Evolutionary conservation across 768 basidiomycete species (phyloP).

Genomic region (Phanerochaete sordida): DNA sequence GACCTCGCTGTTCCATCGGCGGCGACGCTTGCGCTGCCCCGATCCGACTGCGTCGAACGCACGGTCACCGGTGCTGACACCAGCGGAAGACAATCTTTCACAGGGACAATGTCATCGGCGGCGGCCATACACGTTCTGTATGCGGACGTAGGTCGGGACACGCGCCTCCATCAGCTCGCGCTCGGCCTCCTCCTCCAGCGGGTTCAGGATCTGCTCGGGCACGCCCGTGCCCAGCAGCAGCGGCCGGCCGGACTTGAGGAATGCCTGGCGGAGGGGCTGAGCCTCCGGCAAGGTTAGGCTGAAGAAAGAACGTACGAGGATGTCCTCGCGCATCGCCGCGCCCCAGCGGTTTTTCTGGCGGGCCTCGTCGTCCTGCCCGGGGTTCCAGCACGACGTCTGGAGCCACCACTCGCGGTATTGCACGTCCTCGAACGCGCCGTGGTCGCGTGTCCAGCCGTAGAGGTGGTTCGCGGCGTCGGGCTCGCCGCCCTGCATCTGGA

Average conservation of each 20-base stretch:
- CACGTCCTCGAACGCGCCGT: slow-evolving; percentile 57
- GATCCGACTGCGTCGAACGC: too few relatives aligned
- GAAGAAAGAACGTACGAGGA: slow-evolving; percentile 37
- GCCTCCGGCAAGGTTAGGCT: not conserved
- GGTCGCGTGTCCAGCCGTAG: slow-evolving; percentile 48
- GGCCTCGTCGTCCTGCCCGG: slow-evolving; percentile 32
- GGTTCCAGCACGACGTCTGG: slow-evolving; percentile 52
- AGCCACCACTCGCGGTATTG: slow-evolving; percentile 60
- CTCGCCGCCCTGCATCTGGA: slow-evolving; percentile 54
- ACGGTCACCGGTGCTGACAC: not conserved
- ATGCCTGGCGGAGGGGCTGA: slow-evolving; percentile 40
- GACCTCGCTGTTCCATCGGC: too few relatives aligned
- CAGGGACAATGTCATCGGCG: not conserved
- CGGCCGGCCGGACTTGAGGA: slow-evolving; percentile 63
- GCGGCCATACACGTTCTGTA: slow-evolving; percentile 61
- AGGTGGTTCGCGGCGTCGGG: slow-evolving; percentile 60
- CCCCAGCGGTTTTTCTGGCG: slow-evolving; percentile 36
- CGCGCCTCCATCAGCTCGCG: slow-evolving; percentile 48
- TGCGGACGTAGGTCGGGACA: slow-evolving; percentile 46
- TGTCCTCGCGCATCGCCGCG: slow-evolving; percentile 52
- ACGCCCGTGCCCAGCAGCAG: slow-evolving; percentile 64
- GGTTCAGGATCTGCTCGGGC: slow-evolving; percentile 46
- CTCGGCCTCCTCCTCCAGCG: slow-evolving; percentile 48
- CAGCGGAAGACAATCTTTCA: not conserved
- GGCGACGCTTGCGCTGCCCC: too few relatives aligned